Evolutionary conservation across 23 red algal species (phyloP), one percentile per base, ranked within the genome.

Genomic region (Gracilaria domingensis): DNA sequence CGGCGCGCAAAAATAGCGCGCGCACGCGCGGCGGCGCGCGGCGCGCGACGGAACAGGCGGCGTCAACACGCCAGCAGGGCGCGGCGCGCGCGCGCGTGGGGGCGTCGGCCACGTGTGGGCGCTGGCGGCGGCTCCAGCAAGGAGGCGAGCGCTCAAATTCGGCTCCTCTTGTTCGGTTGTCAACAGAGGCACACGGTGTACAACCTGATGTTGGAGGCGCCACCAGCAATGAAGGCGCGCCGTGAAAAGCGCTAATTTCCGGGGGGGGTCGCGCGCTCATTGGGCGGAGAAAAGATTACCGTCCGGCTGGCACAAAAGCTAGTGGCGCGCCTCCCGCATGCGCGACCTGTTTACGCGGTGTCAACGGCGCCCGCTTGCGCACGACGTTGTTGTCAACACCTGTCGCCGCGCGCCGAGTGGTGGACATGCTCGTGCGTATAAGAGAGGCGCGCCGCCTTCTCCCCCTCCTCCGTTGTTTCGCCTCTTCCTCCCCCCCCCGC

Each of bases 351-450:
- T 73, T 73, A 73, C 67, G 67, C 17, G 5, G 67, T 73, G 67
- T 73, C 35, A 73, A 73, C 67, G 67, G 44, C 4, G 14, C 12
- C 34, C 0, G 38, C 42, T 29, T 37, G 6, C 1, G 8, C 33
- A 0, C 9, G 2, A 39, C 67, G 67, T 73, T 73, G 67, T 73
- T 73, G 67, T 73, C 67, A 73, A 73, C 67, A 73, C 71, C 71
- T 51, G 40, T 76, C 13, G 12, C 11, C 3, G 42, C 67, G 24
- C 42, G 8, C 8, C n/a, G 4, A 7, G 24, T 76, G 39, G 40
- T 51, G 39, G 39, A 49, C 39, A 76, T 76, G 40, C 34, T 49
- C n/a, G 39, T 25, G 42, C 13, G 36, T 51, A 76, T 49, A 45
- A 45, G 40, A 49, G 59, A 24, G 5, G 47, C 23, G 47, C n/a